Evolutionary conservation across 2,329 filamentous ascomycete species (phyloP), one percentile per base, ranked within the genome.

Genomic region (Gremmenia infestans): DNA sequence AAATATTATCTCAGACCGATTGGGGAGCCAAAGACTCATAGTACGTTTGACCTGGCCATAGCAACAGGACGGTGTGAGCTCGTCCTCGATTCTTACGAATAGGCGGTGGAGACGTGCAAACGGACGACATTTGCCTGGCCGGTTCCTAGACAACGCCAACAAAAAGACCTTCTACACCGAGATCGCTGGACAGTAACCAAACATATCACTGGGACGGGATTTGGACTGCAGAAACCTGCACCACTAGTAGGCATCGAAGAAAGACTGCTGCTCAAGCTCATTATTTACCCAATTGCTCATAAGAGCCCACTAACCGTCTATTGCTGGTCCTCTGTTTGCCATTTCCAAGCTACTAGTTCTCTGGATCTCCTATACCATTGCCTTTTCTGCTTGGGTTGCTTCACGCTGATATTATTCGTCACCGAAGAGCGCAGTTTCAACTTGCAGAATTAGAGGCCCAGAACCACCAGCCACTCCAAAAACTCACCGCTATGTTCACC

Each of bases 401-500:
- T 57, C 54, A 54, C 43, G 57, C 45, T 48, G 54, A 52, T 49
- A 50, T 53, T 35, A 62, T 65, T 12, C 59, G 58, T 60, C 56
- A 56, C 58, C 52, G 49, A 60, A 61, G 54, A 59, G 49, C 54
- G 19, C 58, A 57, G 61, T 54, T 54, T 53, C 47, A 52, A 57
- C 60, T 59, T 66, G 65, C 65, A 67, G 61, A 61, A 54, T 56
- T 60, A 55, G 59, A 64, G 51, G 56, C 52, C 46, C 45, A 62
- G 52, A 43, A 55, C 55, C 52, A 58, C 53, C 59, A 57, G 58
- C 61, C 50, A 45, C 47, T 48, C 54, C 58, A 60, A 49, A 9
- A 49, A 35, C 61, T 65, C 66, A 68, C 62, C 66, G 61, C 59
- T 58, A 88, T 88, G 85, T 71, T 86, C 58, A 83, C 85, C 48